These are phyloP conservation scores for Polysphondylium violaceum DNA, from an alignment of 78 protist genomes.

Conservation along the genomic window DNA sequence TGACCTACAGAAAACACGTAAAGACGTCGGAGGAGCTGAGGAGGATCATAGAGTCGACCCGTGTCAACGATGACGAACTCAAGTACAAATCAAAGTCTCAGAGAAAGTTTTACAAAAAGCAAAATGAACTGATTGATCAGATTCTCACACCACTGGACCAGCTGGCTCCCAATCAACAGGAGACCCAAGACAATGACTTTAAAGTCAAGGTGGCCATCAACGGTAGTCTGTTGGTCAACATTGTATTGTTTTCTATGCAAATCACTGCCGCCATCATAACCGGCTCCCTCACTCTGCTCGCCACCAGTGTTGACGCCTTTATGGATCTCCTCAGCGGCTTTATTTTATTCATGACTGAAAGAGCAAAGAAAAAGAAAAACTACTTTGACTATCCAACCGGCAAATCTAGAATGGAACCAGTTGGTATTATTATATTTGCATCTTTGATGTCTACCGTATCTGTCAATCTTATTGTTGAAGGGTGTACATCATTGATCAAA, in stretches of 20 bases:
- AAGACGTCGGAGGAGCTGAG: conserved; percentile 15
- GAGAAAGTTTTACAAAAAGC: conserved; percentile 63
- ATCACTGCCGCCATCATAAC: conserved; percentile 81
- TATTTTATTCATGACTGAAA: conserved; percentile 81
- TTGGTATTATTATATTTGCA: conserved; percentile 89
- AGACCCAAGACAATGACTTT: conserved; percentile 45
- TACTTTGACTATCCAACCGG: conserved; percentile 88
- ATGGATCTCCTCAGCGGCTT: conserved; percentile 90
- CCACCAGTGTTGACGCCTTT: conserved; percentile 85
- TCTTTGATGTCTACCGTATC: conserved; percentile 87
- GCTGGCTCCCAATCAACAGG: neutral
- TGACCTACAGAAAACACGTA: neutral
- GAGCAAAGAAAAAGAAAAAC: conserved; percentile 45
- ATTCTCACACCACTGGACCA: conserved; percentile 42
- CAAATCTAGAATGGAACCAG: conserved; percentile 86
- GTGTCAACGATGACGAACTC: conserved; percentile 1
- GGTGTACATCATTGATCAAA: neutral
- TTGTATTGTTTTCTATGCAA: conserved; percentile 76
- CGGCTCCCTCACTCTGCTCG: conserved; percentile 79
- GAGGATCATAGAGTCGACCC: neutral
- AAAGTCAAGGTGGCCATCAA: conserved; percentile 72
- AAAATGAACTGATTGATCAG: conserved; percentile 77
- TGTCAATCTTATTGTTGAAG: conserved; percentile 72
- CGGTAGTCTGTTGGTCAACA: conserved; percentile 71
- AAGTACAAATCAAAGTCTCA: conserved; percentile 5